Evolutionary conservation across 2,329 filamentous ascomycete species (phyloP).

Genomic region (Epichloe uncinata): DNA sequence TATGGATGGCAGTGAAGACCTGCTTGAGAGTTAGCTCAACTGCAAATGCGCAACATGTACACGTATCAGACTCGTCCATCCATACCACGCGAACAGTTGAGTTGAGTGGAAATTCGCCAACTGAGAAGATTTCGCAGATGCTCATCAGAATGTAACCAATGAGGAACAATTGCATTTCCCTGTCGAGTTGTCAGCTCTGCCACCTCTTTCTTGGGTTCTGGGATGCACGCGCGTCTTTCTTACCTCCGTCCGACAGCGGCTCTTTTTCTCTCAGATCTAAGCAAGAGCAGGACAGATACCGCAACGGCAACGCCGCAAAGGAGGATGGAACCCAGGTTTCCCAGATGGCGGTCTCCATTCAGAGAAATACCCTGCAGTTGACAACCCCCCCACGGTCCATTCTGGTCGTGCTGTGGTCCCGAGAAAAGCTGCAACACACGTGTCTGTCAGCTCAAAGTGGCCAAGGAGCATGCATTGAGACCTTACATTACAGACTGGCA

Average conservation of each 20-base stretch:
- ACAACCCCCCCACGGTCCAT: conserved; percentile 57
- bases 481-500: conserved; percentile 74
- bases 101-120: conserved; percentile 74
- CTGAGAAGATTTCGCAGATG: conserved; percentile 93
- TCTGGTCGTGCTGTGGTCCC: conserved; percentile 48
- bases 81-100: conserved; percentile 58
- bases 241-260: conserved; percentile 90
- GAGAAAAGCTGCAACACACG: conserved; percentile 26
- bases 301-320: conserved; percentile 66
- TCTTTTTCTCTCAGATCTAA: conserved; percentile 75
- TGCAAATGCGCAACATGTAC: background rate
- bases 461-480: background rate
- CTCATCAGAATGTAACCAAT: conserved; percentile 73
- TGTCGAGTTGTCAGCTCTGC: conserved; percentile 23
- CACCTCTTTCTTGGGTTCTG: background rate
- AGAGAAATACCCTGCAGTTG: conserved; percentile 62
- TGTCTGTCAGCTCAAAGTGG: conserved; percentile 4
- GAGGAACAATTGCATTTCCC: conserved; percentile 95
- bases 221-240: conserved; percentile 11
- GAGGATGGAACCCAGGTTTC: conserved; percentile 87
- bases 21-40: conserved; percentile 47
- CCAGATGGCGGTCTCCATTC: conserved; percentile 50
- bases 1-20: conserved; percentile 82
- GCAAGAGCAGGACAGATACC: conserved; percentile 52
- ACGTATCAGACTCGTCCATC: conserved; percentile 7